Evolutionary conservation across 164 flowering plant species (phyloP).

Genomic region (Chloranthus sessilifolius): DNA sequence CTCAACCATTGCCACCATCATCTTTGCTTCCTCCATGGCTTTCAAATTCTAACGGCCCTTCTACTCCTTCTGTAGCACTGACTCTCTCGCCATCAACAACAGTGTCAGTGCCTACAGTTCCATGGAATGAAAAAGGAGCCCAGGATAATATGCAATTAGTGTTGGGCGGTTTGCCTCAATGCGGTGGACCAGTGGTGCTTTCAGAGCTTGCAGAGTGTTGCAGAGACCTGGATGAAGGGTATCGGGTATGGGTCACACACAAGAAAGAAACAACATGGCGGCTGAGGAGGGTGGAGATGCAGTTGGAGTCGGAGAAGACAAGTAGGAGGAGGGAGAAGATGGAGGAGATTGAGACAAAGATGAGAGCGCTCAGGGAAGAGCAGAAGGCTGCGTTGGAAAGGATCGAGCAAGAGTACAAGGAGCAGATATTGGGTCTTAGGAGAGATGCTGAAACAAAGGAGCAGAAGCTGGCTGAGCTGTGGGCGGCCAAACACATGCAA

Average conservation of each 20-base stretch:
- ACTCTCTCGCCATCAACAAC: conserved; percentile 76
- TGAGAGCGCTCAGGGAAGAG: conserved; percentile 73
- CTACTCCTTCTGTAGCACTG: conserved; percentile 71
- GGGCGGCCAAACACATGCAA: conserved; percentile 64
- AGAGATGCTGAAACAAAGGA: conserved; percentile 89
- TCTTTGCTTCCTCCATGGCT: conserved; percentile 79
- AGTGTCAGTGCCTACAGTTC: conserved; percentile 33
- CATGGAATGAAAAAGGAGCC: conserved; percentile 50
- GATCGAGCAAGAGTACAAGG: conserved; percentile 77
- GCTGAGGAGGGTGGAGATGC: conserved; percentile 73
- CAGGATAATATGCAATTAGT: conserved; percentile 26
- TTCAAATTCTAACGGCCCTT: conserved; percentile 36
- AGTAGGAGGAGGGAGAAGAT: conserved; percentile 62
- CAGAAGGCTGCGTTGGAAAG: conserved; percentile 49
- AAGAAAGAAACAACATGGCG: conserved; percentile 96
- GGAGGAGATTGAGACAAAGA: conserved; percentile 76
- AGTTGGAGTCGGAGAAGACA: conserved; percentile 86
- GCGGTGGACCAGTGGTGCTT: conserved; percentile 23
- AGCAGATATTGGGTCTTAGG: conserved; percentile 59
- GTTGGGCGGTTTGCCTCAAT: conserved; percentile 27
- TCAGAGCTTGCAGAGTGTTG: conserved; percentile 72
- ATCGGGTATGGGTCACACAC: conserved; percentile 69
- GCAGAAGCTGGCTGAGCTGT: conserved; percentile 73
- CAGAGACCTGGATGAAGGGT: conserved; percentile 81
- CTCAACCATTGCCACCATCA: conserved; percentile 35